Evolutionary conservation across 805 yeast genomes (phyloP).

Genomic region (Saturnispora bothae): DNA sequence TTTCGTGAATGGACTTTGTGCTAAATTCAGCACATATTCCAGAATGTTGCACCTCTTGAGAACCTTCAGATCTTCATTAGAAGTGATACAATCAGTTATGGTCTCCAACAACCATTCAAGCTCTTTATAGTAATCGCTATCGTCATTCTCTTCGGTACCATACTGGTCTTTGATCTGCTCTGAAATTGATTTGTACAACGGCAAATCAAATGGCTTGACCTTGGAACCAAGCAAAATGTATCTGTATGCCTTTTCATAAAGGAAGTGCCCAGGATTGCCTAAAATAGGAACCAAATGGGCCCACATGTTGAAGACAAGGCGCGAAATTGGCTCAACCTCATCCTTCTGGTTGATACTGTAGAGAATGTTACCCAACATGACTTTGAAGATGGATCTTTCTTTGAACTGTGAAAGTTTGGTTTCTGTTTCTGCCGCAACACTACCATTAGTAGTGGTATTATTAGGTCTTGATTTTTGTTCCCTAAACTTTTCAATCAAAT

Average conservation of each 20-base stretch:
- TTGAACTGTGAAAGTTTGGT: constrained; percentile 29
- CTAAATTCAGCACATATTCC: constrained; percentile 55
- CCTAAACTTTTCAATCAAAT: constrained; percentile 13
- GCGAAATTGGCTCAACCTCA: constrained; percentile 22
- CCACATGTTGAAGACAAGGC: constrained; percentile 44
- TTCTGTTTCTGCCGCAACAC: background rate
- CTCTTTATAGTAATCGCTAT: constrained; percentile 45
- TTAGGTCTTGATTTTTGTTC: constrained; percentile 4
- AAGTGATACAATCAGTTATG: constrained; percentile 37
- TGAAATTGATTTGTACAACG: constrained; percentile 34
- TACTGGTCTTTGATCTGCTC: constrained; percentile 21
- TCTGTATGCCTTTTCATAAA: constrained; percentile 62
- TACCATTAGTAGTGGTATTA: background rate
- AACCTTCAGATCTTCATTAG: constrained; percentile 40
- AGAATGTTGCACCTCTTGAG: constrained; percentile 45
- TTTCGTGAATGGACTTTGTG: constrained; percentile 39
- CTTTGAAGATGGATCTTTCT: constrained; percentile 45
- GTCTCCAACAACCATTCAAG: constrained; percentile 54
- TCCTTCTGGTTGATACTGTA: constrained; percentile 21
- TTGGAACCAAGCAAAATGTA: constrained; percentile 53
- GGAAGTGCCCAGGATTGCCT: constrained; percentile 57
- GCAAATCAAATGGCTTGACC: constrained; percentile 32
- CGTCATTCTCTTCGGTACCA: constrained; percentile 20
- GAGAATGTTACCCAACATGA: constrained; percentile 40
- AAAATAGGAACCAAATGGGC: constrained; percentile 49